Evolutionary conservation across 805 yeast genomes (phyloP).

Genomic region (Yarrowia alimentaria): DNA sequence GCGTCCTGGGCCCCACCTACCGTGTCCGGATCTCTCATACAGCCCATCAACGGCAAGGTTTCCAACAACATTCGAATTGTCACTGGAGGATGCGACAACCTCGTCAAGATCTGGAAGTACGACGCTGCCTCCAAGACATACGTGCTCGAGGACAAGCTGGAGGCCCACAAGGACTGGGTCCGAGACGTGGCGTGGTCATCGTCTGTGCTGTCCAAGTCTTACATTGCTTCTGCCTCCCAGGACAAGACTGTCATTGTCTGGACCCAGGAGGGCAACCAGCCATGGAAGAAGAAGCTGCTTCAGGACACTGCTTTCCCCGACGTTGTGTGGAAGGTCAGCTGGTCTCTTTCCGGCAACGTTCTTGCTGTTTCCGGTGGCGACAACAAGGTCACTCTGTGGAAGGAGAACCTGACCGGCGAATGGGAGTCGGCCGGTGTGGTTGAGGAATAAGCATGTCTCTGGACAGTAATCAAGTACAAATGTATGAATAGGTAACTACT

Average conservation of each 20-base stretch:
- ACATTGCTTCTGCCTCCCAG: constrained; percentile 95
- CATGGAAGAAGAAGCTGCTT: constrained; percentile 79
- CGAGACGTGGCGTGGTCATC: constrained; percentile 99
- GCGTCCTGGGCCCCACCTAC: constrained; percentile 67
- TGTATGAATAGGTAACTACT: too few species aligned
- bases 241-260: constrained; percentile 93
- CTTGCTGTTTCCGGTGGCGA: constrained; percentile 96
- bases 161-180: constrained; percentile 97
- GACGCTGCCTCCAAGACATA: constrained; percentile 57
- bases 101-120: constrained; percentile 85
- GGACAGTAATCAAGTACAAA: too few species aligned
- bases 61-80: constrained; percentile 58
- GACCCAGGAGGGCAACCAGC: constrained; percentile 71
- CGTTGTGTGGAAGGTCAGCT: constrained; percentile 96
- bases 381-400: constrained; percentile 94
- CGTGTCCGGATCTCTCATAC: constrained; percentile 37
- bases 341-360: constrained; percentile 95
- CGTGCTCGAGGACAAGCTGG: constrained; percentile 69
- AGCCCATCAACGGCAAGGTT: constrained; percentile 31
- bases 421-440: constrained; percentile 99
- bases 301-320: constrained; percentile 86
- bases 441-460: constrained; percentile 57
- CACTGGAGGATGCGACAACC: constrained; percentile 92
- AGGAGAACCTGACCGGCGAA: constrained; percentile 84
- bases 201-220: constrained; percentile 76